These are phyloP conservation scores for Quercus mongolica DNA, from an alignment of 306 rosid genomes.

Conservation along the genomic window DNA sequence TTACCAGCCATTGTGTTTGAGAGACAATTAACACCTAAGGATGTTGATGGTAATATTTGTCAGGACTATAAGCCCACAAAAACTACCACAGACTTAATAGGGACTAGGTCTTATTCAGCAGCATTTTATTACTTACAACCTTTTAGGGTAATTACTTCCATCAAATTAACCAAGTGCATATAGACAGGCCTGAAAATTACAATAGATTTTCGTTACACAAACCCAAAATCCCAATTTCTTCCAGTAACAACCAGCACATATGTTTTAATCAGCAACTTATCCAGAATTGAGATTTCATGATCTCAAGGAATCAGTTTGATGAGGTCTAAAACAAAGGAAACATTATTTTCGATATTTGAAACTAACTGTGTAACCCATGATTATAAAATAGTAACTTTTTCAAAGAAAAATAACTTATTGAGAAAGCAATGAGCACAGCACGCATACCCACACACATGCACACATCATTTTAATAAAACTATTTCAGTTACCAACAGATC, in stretches of 20 bases:
- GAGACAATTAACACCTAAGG: neutral
- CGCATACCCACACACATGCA: neutral
- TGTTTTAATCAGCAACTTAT: neutral
- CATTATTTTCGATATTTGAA: neutral
- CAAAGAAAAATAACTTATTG: neutral
- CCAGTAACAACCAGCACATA: neutral
- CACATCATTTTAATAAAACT: neutral
- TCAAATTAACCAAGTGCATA: neutral
- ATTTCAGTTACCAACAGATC: conserved; percentile 74
- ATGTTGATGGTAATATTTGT: neutral
- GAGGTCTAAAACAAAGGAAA: neutral
- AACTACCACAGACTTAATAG: neutral
- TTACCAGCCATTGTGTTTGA: neutral
- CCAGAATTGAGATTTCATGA: neutral
- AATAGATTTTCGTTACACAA: neutral
- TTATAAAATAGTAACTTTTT: neutral
- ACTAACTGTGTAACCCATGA: neutral
- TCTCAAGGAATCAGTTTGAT: no score
- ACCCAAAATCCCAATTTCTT: neutral
- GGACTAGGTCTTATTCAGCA: neutral
- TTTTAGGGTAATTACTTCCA: neutral
- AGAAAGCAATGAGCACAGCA: neutral
- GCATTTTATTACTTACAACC: neutral
- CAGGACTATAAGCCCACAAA: neutral
- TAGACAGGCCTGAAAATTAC: neutral